These are phyloP conservation scores for Candida vartiovaarae DNA, from an alignment of 805 yeast genomes.

Conservation along the genomic window DNA sequence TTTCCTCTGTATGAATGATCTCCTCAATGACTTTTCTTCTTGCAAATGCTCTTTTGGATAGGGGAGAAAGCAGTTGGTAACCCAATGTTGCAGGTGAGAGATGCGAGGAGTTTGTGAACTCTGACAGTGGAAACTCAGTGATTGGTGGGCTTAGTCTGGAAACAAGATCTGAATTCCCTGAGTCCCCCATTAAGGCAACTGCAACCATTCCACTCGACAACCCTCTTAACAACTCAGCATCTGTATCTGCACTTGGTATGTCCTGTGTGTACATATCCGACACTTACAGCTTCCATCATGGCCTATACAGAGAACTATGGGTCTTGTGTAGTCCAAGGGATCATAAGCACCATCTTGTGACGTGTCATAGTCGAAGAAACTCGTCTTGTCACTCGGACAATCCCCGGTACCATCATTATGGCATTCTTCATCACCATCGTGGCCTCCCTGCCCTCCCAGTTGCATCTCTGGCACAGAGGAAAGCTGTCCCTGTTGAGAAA, in stretches of 20 bases:
- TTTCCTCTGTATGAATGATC: slow-evolving; percentile 40
- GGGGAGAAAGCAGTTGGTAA: slow-evolving; percentile 12
- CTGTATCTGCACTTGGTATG: neutral
- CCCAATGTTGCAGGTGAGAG: slow-evolving; percentile 12
- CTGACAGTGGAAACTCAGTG: neutral
- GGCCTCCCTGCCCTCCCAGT: too few relatives aligned
- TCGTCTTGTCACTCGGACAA: too few relatives aligned
- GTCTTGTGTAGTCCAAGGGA: too few relatives aligned
- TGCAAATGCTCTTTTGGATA: slow-evolving; percentile 12
- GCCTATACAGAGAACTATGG: too few relatives aligned
- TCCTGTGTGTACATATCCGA: too few relatives aligned
- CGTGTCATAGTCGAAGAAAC: too few relatives aligned
- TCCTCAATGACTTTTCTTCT: slow-evolving; percentile 36
- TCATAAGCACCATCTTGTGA: too few relatives aligned
- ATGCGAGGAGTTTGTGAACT: slow-evolving; percentile 14
- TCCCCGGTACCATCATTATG: too few relatives aligned
- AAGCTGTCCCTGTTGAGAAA: too few relatives aligned
- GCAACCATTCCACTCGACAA: neutral
- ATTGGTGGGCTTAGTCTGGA: neutral
- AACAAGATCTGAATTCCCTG: neutral
- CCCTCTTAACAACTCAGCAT: neutral
- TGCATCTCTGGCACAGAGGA: too few relatives aligned
- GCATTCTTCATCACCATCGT: too few relatives aligned
- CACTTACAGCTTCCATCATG: too few relatives aligned
- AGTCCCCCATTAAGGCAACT: neutral